Evolutionary conservation across 1,284 basidiomycete genomes (phyloP).

Genomic region (Trichosporon faecale): DNA sequence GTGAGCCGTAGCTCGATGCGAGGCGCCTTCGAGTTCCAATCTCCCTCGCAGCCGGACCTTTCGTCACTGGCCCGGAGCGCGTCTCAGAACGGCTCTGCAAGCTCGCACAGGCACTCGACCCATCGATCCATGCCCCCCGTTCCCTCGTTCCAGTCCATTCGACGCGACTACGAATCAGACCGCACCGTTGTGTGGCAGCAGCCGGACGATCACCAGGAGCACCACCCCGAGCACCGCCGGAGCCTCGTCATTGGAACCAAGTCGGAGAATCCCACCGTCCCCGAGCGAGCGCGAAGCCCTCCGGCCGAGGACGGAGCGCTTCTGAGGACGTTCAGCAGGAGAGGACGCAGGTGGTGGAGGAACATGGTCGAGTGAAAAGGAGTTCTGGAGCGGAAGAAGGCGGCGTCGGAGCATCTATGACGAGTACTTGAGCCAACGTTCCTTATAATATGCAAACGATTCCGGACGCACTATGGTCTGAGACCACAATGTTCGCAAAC

Average conservation of each 20-base stretch:
- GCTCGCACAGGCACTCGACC: not conserved
- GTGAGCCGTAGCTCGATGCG: not conserved
- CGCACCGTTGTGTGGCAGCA: not conserved
- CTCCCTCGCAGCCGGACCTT: not conserved
- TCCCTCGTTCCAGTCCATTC: not conserved
- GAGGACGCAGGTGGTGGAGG: not conserved
- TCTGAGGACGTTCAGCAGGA: not conserved
- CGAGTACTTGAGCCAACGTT: not conserved
- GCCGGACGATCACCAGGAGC: not conserved
- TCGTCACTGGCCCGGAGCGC: not conserved
- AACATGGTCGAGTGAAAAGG: not conserved
- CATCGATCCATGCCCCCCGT: not conserved
- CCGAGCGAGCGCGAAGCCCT: not conserved
- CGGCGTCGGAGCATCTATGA: no score
- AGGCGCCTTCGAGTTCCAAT: not conserved
- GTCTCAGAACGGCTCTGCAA: not conserved
- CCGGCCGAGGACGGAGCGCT: not conserved
- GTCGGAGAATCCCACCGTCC: not conserved
- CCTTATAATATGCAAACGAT: not conserved
- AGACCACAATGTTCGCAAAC: no score
- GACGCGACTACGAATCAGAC: not conserved
- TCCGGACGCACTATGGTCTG: not conserved
- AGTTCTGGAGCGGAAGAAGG: no score
- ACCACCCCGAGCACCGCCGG: not conserved
- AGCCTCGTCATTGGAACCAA: not conserved